phyloP scores from a whole-genome alignment of 768 basidiomycete genomes.

The Hygrophorus russula region DNA sequence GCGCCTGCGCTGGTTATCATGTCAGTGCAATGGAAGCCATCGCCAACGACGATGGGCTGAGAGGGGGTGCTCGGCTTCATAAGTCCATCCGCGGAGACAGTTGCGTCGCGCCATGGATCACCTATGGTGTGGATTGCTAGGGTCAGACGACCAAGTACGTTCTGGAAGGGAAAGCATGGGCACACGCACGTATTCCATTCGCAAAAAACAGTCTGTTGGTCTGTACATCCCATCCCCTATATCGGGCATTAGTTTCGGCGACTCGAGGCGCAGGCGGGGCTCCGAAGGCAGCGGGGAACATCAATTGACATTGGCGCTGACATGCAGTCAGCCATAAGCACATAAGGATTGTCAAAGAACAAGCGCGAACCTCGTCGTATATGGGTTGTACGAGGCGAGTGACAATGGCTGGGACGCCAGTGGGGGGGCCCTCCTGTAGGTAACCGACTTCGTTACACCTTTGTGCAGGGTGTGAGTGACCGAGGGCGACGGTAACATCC shows the following conservation, averaged over 20 bases:
- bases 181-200: constrained; percentile 49
- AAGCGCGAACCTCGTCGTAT: constrained; percentile 36
- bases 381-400: constrained; percentile 40
- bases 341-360: background rate
- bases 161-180: too few species aligned
- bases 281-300: constrained; percentile 53
- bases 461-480: constrained; percentile 2
- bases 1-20: constrained; percentile 28
- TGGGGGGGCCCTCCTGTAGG: constrained; percentile 37
- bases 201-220: constrained; percentile 56
- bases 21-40: constrained; percentile 65
- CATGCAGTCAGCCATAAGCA: background rate
- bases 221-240: constrained; percentile 53
- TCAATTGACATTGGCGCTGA: constrained; percentile 59
- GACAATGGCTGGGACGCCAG: constrained; percentile 31
- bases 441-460: constrained; percentile 67
- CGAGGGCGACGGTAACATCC: background rate
- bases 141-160: background rate
- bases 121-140: constrained; percentile 26
- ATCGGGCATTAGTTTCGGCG: constrained; percentile 31
- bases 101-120: constrained; percentile 65
- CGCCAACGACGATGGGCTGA: constrained; percentile 46
- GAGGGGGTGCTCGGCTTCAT: constrained; percentile 32
- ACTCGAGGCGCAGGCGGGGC: constrained; percentile 32
- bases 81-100: constrained; percentile 46